Base-by-base conservation (phyloP, 305 asterid genomes). In the Striga hermonthica region DNA sequence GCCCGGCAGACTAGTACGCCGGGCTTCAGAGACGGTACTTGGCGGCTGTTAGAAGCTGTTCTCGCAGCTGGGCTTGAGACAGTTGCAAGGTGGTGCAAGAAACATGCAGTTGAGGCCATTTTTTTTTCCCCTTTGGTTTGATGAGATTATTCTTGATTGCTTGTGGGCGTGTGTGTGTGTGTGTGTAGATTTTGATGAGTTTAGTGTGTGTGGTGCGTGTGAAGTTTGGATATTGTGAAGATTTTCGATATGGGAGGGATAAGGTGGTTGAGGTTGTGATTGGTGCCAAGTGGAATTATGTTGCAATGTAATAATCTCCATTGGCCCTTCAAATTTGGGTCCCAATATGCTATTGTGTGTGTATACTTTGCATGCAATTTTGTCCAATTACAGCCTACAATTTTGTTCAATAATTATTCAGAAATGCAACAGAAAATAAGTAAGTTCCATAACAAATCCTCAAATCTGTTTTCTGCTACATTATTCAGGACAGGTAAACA, bases 91-190 rank as follows among this genome's bases (percentile, higher is more conserved):
- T 83, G 87, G 78, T 83, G 88, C 84, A 86, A 83, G 88, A 88
- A 84, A 65, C 91, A 88, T 40, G 92, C 79, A 65, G 98, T 82
- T 39, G 95, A 79, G 12, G 96, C 96, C 97, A 89, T 82, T 48
- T 14, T 4, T 14, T 3, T 3, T 31, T 48, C 37, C 7, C 57
- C 13, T 45, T 41, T 8, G 47, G 13, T 6, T 41, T 41, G n/a
- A 36, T n/a, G 54, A 48, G 31, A 2, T 22, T 48, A 48, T 57
- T 52, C 57, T 65, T 60, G 56, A 28, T 39, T 62, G 55, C 44
- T 39, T 14, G n/a, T 22, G 31, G 31, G 31, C 31, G 1, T 22
- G 31, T 22, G 31, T 22, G 31, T 22, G 31, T 22, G 31, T 49
- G 5, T 43, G 55, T 47, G 48, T 12, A 16, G 74, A 40, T 50